phyloP scores from a whole-genome alignment of 805 yeast species.

The Teunomyces stri region DNA sequence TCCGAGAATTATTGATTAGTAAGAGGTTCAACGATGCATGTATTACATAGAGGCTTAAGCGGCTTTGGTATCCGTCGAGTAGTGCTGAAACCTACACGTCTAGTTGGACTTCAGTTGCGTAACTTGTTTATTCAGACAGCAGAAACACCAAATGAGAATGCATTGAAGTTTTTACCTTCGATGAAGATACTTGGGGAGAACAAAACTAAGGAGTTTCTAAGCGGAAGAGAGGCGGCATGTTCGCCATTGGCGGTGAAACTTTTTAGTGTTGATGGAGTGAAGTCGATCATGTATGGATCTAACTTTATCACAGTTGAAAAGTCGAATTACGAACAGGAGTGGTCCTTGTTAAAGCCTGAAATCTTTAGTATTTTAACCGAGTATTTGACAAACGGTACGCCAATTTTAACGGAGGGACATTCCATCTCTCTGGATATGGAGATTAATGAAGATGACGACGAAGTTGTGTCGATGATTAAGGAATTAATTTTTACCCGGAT shows the following conservation, averaged over 20 bases:
- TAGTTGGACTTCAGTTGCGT: slow-evolving; percentile 4
- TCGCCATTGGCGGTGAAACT: slow-evolving; percentile 78
- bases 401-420: slow-evolving; percentile 44
- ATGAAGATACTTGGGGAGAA: slow-evolving; percentile 56
- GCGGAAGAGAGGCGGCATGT: slow-evolving; percentile 70
- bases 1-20: neutral
- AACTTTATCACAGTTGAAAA: slow-evolving; percentile 84
- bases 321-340: slow-evolving; percentile 43
- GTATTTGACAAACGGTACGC: slow-evolving; percentile 52
- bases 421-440: slow-evolving; percentile 31
- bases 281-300: slow-evolving; percentile 74
- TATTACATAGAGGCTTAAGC: neutral
- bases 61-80: neutral
- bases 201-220: slow-evolving; percentile 67
- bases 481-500: slow-evolving; percentile 68
- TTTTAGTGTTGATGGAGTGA: slow-evolving; percentile 73
- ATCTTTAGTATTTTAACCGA: slow-evolving; percentile 59
- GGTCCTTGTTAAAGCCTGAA: slow-evolving; percentile 67
- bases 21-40: neutral
- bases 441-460: slow-evolving; percentile 62
- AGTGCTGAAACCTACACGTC: neutral
- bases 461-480: slow-evolving; percentile 62
- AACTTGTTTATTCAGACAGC: slow-evolving; percentile 73
- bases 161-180: slow-evolving; percentile 80
- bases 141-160: slow-evolving; percentile 83